Evolutionary conservation across 805 yeast species (phyloP).

Genomic region (Suhomyces prunicola): DNA sequence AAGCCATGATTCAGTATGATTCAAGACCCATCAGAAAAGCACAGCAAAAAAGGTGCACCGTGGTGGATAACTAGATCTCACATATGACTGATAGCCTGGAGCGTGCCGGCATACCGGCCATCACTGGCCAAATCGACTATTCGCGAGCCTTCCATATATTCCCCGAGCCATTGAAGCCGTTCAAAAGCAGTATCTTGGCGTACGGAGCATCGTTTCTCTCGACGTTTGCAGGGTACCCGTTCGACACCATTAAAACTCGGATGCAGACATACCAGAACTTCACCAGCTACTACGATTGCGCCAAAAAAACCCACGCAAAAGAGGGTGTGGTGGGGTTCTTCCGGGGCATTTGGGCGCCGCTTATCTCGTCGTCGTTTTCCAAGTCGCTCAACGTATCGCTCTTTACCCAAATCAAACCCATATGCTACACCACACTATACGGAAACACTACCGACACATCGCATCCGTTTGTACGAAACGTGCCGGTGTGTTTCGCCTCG

Average conservation of each 20-base stretch:
- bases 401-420: constrained; percentile 55
- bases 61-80: not conserved
- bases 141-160: constrained; percentile 45
- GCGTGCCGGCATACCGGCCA: constrained; percentile 47
- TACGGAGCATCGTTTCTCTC: constrained; percentile 61
- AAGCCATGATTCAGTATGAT: not conserved
- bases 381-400: constrained; percentile 64
- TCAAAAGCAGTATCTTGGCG: constrained; percentile 58
- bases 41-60: not conserved
- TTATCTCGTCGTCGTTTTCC: constrained; percentile 61
- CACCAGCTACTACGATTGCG: constrained; percentile 54
- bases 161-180: constrained; percentile 49
- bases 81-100: not conserved
- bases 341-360: constrained; percentile 74
- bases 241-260: constrained; percentile 83
- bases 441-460: constrained; percentile 15
- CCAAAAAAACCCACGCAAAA: constrained; percentile 46
- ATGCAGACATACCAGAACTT: constrained; percentile 73
- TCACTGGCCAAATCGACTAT: constrained; percentile 52
- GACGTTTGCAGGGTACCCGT: constrained; percentile 74
- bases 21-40: not conserved
- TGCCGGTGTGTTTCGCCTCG: constrained; percentile 47
- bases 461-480: constrained; percentile 41
- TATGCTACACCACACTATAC: constrained; percentile 13
- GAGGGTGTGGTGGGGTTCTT: constrained; percentile 74